Conservation (phyloP, 768 basidiomycete genomes). For the Boletus subparvulus region DNA sequence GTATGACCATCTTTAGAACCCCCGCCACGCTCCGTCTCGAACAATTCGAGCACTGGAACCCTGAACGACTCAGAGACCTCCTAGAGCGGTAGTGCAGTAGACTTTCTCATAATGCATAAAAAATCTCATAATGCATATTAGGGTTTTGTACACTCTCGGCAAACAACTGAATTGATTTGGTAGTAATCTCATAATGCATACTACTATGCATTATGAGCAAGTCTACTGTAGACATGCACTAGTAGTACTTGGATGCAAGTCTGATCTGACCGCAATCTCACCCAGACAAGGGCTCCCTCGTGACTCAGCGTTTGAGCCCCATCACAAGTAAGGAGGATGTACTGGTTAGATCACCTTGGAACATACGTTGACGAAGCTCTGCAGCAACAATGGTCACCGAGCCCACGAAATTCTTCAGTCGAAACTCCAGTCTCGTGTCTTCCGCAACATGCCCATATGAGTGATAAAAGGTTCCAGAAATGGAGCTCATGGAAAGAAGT, state of each 20-base stretch:
- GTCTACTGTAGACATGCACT: neutral
- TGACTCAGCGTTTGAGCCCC: neutral
- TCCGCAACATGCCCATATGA: neutral
- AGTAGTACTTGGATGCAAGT: neutral
- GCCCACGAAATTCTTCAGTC: neutral
- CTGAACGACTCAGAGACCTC: neutral
- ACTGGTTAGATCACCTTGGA: neutral
- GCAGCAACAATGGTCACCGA: neutral
- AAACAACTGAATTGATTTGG: no score
- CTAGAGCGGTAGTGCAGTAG: neutral
- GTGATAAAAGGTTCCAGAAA: neutral
- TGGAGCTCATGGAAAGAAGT: neutral
- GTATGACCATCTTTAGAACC: no score
- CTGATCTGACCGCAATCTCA: neutral
- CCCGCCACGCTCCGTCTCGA: neutral
- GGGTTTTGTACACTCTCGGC: no score
- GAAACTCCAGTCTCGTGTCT: neutral
- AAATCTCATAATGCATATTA: no score
- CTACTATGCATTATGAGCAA: no score
- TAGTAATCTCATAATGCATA: no score
- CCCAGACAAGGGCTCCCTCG: neutral
- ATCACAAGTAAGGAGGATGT: neutral
- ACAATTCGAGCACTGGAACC: neutral
- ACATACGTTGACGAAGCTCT: neutral
- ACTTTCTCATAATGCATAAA: no score